A percentile compares a stretch with the other conserved stretches of the same genome.
These are phyloP conservation scores for Euryodendron excelsum DNA, from an alignment of 148 eudicot genomes.

Conservation along the genomic window DNA sequence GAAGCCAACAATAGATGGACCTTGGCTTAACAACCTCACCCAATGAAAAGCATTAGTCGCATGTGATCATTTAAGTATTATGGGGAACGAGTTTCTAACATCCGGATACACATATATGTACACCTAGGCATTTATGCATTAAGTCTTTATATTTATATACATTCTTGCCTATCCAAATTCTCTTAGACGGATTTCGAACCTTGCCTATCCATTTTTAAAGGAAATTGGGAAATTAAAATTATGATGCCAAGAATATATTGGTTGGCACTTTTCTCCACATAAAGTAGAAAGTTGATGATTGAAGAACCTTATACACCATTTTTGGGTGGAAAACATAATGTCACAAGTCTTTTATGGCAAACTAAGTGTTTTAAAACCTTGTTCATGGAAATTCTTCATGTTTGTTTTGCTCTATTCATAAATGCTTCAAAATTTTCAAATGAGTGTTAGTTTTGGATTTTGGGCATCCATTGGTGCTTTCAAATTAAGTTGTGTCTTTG, in stretches of 20 bases:
- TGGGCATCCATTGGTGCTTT: neutral
- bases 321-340: neutral
- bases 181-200: no score
- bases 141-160: neutral
- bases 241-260: neutral
- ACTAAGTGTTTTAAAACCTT: neutral
- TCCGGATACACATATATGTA: no score
- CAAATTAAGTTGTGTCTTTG: neutral
- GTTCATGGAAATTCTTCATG: neutral
- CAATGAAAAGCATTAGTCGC: no score
- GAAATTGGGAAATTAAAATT: no score
- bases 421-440: neutral
- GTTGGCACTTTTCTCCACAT: neutral
- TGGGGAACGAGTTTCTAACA: no score
- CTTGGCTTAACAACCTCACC: no score
- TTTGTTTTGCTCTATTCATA: neutral
- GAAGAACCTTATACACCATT: neutral
- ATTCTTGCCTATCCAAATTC: neutral
- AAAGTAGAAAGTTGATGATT: neutral
- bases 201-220: no score
- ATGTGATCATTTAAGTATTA: no score
- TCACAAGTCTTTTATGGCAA: neutral
- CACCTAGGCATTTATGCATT: no score
- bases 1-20: no score
- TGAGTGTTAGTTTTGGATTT: neutral